Percentiles rank a stretch among this genome's conserved stretches.
Conservation (phyloP, 768 basidiomycete species). For the Tylopilus intermedius region DNA sequence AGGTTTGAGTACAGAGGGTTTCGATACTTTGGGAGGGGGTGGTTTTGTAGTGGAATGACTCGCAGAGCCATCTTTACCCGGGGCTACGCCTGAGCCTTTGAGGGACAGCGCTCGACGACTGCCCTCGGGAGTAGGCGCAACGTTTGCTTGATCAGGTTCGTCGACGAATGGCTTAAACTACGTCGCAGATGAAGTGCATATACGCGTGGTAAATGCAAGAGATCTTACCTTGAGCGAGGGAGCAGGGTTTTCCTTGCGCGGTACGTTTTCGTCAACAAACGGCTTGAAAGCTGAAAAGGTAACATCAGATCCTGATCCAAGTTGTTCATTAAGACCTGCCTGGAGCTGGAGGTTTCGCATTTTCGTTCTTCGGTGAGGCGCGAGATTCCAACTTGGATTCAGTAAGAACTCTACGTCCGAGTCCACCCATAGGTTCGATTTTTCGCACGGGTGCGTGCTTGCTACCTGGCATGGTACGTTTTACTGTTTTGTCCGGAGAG, state of each 20-base stretch:
- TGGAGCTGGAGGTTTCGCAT: constrained; percentile 32
- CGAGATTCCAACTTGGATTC: constrained; percentile 35
- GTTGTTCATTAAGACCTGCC: constrained; percentile 24
- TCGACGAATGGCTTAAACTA: constrained; percentile 71
- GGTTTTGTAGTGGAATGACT: constrained; percentile 23
- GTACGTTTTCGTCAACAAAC: constrained; percentile 59
- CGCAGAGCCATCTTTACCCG: constrained; percentile 19
- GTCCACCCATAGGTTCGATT: constrained; percentile 43
- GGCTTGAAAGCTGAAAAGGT: constrained; percentile 47
- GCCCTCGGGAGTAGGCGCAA: constrained; percentile 28
- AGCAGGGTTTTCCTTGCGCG: constrained; percentile 40
- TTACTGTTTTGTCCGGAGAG: constrained; percentile 73
- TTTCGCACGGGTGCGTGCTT: constrained; percentile 70
- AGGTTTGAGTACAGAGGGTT: constrained; percentile 27
- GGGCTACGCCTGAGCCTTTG: constrained; percentile 38
- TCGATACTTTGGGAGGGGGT: constrained; percentile 18
- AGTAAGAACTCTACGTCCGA: constrained; percentile 29
- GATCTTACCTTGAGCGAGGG: constrained; percentile 18
- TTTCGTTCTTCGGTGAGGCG: constrained; percentile 26
- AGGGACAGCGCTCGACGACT: constrained; percentile 43
- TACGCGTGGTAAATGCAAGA: constrained; percentile 6
- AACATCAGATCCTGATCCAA: constrained; percentile 17
- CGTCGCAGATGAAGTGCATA: background rate
- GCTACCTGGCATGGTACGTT: constrained; percentile 52
- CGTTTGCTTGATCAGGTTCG: constrained; percentile 40